Evolutionary conservation across 164 flowering plant species (phyloP).

Genomic region (Akebia trifoliata): DNA sequence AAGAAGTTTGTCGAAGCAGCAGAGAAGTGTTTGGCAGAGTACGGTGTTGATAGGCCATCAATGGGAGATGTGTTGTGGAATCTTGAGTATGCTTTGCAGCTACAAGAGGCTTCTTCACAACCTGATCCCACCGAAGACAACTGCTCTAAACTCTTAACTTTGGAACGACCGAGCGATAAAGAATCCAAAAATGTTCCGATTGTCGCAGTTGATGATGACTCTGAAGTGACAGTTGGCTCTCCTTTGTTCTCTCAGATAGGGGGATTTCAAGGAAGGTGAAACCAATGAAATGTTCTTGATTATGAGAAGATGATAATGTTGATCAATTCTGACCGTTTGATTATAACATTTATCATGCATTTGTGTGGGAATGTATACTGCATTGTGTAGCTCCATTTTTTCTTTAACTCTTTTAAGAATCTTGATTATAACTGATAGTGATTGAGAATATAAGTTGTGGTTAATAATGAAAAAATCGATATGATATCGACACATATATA

Average conservation of each 20-base stretch:
- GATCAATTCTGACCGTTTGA: not conserved
- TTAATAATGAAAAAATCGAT: too few species aligned
- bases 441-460: too few species aligned
- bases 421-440: too few species aligned
- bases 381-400: not conserved
- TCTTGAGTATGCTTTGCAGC: slow-evolving; percentile 78
- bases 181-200: not conserved
- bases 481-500: too few species aligned
- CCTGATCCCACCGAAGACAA: slow-evolving; percentile 29
- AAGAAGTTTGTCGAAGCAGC: slow-evolving; percentile 77
- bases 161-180: slow-evolving; percentile 16
- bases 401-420: too few species aligned
- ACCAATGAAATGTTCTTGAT: not conserved
- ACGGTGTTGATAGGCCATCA: slow-evolving; percentile 81
- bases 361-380: slow-evolving; percentile 1
- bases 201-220: slow-evolving; percentile 19
- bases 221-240: slow-evolving; percentile 28
- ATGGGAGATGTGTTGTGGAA: slow-evolving; percentile 97
- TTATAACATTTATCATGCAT: not conserved
- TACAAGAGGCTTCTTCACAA: slow-evolving; percentile 54
- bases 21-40: slow-evolving; percentile 76
- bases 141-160: slow-evolving; percentile 23
- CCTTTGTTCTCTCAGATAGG: slow-evolving; percentile 32
- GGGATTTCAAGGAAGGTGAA: slow-evolving; percentile 48
- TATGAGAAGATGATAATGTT: not conserved